phyloP scores from a whole-genome alignment of 768 basidiomycete genomes.

The Trametes sanguinea region DNA sequence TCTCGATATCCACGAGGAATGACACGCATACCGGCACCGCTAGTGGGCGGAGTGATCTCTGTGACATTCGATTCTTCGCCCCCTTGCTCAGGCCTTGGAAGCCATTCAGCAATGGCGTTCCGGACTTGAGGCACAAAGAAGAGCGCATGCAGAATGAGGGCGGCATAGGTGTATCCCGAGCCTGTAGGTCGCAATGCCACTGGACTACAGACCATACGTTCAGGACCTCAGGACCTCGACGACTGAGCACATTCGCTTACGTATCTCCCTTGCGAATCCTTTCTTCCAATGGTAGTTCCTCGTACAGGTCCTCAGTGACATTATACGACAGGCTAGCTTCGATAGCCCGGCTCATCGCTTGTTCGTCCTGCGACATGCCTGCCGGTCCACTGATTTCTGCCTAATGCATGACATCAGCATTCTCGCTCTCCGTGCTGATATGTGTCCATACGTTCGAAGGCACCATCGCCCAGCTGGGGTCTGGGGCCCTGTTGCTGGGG shows the following conservation, averaged over 20 bases:
- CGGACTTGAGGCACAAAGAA: conserved; percentile 75
- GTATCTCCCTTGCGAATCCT: conserved; percentile 57
- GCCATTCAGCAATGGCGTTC: conserved; percentile 41
- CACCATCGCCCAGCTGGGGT: conserved; percentile 71
- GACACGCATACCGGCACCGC: conserved; percentile 40
- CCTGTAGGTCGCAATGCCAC: conserved; percentile 64
- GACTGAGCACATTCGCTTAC: conserved; percentile 38
- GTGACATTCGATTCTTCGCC: conserved; percentile 16
- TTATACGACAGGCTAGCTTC: conserved; percentile 61
- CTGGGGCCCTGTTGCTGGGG: conserved; percentile 60
- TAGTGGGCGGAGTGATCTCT: conserved; percentile 32
- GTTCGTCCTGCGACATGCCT: conserved; percentile 55
- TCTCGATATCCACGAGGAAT: neutral
- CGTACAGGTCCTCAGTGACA: conserved; percentile 47
- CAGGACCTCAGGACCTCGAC: too few species aligned
- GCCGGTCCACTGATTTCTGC: conserved; percentile 32
- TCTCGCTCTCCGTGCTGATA: neutral
- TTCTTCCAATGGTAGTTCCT: conserved; percentile 53
- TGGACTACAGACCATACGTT: conserved; percentile 47
- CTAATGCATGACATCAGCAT: conserved; percentile 30
- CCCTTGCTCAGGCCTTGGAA: conserved; percentile 27
- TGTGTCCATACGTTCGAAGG: conserved; percentile 56
- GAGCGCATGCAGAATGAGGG: conserved; percentile 63
- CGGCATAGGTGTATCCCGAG: conserved; percentile 55
- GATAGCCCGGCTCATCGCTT: conserved; percentile 67